Conservation (phyloP, 331 rosid species). For the Pyracantha coccinea region DNA sequence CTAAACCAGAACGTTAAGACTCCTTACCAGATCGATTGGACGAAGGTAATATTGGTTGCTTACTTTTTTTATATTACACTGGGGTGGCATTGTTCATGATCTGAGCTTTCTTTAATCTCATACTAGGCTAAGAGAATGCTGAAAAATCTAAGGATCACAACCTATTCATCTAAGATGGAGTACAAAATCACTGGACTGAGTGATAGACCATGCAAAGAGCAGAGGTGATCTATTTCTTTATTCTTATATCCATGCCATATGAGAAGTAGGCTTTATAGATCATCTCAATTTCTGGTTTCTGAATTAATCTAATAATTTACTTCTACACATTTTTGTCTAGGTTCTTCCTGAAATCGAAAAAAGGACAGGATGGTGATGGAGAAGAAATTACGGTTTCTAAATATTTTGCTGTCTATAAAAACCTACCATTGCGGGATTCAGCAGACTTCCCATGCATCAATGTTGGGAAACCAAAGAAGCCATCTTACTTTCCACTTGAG, state of each 20-base stretch:
- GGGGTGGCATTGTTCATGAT: not conserved
- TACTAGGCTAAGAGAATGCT: conserved; percentile 65
- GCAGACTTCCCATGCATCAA: conserved; percentile 68
- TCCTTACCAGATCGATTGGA: conserved; percentile 65
- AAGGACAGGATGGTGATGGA: conserved; percentile 32
- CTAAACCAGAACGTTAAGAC: conserved; percentile 59
- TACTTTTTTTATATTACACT: not conserved
- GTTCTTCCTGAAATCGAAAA: conserved; percentile 45
- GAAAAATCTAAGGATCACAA: conserved; percentile 58
- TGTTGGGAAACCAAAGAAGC: conserved; percentile 90
- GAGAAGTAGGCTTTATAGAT: not conserved
- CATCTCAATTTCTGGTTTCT: not conserved
- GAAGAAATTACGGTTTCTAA: conserved; percentile 46
- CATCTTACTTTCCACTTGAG: conserved; percentile 74
- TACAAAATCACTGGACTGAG: conserved; percentile 89
- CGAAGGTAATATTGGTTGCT: conserved; percentile 39
- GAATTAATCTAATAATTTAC: not conserved
- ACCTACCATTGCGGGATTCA: conserved; percentile 43
- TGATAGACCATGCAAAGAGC: conserved; percentile 64
- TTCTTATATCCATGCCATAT: not conserved
- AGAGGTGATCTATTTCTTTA: conserved; percentile 24
- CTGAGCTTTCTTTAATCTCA: not conserved
- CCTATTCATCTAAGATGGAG: conserved; percentile 54
- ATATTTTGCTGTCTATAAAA: conserved; percentile 49
- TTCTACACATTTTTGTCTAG: conserved; percentile 16